Evolutionary conservation across 768 basidiomycete species (phyloP).

Genomic region (Suillus fuscotomentosus): DNA sequence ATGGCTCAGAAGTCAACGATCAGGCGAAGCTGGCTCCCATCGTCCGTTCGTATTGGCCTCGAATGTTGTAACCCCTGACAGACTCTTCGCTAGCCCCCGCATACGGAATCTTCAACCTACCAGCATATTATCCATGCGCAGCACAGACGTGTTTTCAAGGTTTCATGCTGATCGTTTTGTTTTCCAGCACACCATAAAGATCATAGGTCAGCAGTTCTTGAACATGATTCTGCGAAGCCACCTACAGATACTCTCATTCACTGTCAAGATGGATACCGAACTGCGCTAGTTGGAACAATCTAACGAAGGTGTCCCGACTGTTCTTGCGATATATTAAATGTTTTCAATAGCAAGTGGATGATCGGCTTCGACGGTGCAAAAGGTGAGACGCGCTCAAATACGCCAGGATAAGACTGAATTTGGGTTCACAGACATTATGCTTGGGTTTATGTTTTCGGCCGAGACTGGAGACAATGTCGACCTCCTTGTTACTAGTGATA

Average conservation of each 20-base stretch:
- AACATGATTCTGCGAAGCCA: slow-evolving; percentile 27
- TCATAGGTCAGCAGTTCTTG: slow-evolving; percentile 23
- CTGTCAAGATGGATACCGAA: slow-evolving; percentile 36
- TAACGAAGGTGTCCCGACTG: slow-evolving; percentile 26
- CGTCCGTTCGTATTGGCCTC: too few relatives aligned
- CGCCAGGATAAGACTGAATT: neutral
- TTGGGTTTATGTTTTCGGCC: slow-evolving; percentile 14
- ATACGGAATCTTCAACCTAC: slow-evolving; percentile 12
- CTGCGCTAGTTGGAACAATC: slow-evolving; percentile 32
- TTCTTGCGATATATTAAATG: neutral
- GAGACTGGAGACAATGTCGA: slow-evolving; percentile 26
- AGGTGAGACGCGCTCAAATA: slow-evolving; percentile 6
- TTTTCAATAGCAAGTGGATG: slow-evolving; percentile 3
- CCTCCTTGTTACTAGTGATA: slow-evolving; percentile 25
- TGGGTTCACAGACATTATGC: neutral
- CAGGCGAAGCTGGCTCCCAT: slow-evolving; percentile 15
- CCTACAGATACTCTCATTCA: slow-evolving; percentile 20
- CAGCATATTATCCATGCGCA: slow-evolving; percentile 26
- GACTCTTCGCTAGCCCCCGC: slow-evolving; percentile 15
- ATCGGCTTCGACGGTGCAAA: slow-evolving; percentile 14
- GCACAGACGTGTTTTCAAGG: too few relatives aligned
- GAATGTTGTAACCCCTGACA: neutral
- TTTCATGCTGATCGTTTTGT: neutral
- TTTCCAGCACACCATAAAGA: slow-evolving; percentile 13
- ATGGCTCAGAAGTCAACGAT: slow-evolving; percentile 23